Base-by-base conservation (phyloP, 73 alveolate genomes). In the Tetrahymena elliotti region DNA sequence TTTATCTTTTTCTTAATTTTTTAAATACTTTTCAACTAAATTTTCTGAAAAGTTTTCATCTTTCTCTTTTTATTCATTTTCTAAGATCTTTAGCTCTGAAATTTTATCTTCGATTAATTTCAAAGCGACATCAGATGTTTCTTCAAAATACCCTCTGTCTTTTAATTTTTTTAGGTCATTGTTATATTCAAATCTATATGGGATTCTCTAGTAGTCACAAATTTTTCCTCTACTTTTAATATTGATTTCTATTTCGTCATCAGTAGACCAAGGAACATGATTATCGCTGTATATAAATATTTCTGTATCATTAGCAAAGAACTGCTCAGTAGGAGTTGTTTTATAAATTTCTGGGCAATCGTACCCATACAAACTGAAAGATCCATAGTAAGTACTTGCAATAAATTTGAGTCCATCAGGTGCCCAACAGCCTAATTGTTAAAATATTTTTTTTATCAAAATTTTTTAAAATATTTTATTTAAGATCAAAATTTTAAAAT, bases 331-430 rank as follows among this genome's bases (percentile, higher is more conserved):
- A 10, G 96, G 96, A 33, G 95, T 94, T 22, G 93, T 53, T 38
- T 94, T 92, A 88, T 36, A 94, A 15, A 88, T 84, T 52, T 94
- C 96, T 10, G 83, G 33, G 16, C 83, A 35, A 35, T 94, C 96
- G 84, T 84, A 94, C 18, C 96, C 96, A 94, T 94, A 94, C 68
- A 94, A 84, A 40, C 95, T 84, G 47, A 94, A 94, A 8, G 96
- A 94, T 27, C 96, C 96, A 94, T 20, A 94, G 82, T 94, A 94
- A 35, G 95, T 84, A 15, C 95, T 84, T 20, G 93, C 96, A 1
- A 94, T 84, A n/a, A 94, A 94, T 15, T 93, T 33, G 93, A 94
- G 35, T 41, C 96, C 96, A 88, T 94, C 93, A 12, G 96, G 96
- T 33, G 95, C 93, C 53, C 93, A 94, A 88, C 96, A 94, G 40